A percentile compares a stretch with the other conserved stretches of the same genome.
Conservation (phyloP, 2,329 filamentous ascomycete species). For the Claviceps maximensis region DNA sequence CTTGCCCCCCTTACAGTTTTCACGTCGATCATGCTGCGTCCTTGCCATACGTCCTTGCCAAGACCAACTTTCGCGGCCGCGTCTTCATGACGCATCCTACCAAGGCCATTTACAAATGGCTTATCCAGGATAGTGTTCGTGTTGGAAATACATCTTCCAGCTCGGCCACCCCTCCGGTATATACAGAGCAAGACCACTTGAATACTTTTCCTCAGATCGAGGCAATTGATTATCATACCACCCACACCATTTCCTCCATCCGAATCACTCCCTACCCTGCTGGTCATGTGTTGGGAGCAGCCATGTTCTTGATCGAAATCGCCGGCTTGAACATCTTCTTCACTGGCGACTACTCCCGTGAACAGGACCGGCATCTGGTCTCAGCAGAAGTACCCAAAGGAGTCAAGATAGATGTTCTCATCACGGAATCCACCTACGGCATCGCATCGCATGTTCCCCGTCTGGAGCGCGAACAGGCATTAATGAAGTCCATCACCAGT, state of each 20-base stretch:
- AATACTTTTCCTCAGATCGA: slow-evolving; percentile 91
- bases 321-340: slow-evolving; percentile 94
- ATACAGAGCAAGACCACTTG: slow-evolving; percentile 89
- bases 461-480: slow-evolving; percentile 75
- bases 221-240: slow-evolving; percentile 96
- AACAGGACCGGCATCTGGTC: slow-evolving; percentile 89
- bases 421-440: slow-evolving; percentile 94
- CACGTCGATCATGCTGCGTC: slow-evolving; percentile 98
- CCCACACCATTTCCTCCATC: slow-evolving; percentile 91
- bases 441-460: slow-evolving; percentile 89
- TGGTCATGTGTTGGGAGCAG: slow-evolving; percentile 92
- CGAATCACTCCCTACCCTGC: slow-evolving; percentile 94
- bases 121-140: slow-evolving; percentile 91
- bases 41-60: slow-evolving; percentile 91
- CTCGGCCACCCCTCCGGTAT: slow-evolving; percentile 60
- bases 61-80: slow-evolving; percentile 92
- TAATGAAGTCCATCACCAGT: slow-evolving; percentile 91
- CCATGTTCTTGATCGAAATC: slow-evolving; percentile 97
- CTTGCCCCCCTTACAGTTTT: slow-evolving; percentile 43
- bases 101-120: slow-evolving; percentile 99
- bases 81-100: slow-evolving; percentile 99
- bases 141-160: slow-evolving; percentile 62
- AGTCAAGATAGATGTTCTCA: slow-evolving; percentile 88
- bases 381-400: slow-evolving; percentile 81
- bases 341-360: slow-evolving; percentile 92